phyloP scores from a whole-genome alignment of 768 basidiomycete species.

The Pleurotus eryngii region DNA sequence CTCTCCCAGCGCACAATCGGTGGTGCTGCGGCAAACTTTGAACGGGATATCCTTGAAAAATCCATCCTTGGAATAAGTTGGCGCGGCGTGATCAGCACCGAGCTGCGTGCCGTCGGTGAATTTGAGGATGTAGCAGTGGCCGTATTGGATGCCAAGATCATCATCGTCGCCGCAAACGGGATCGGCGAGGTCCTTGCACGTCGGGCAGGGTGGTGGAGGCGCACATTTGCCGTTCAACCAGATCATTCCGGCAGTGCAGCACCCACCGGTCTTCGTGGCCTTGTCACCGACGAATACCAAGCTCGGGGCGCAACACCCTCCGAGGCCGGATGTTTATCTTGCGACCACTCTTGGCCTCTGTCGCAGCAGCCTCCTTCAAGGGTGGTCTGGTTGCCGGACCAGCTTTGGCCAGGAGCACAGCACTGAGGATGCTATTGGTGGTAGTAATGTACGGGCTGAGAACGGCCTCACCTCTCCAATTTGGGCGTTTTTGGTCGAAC shows the following conservation, averaged over 20 bases:
- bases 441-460: too few species aligned
- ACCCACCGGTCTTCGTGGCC: constrained; percentile 4
- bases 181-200: constrained; percentile 5
- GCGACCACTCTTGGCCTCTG: background rate
- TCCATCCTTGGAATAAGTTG: constrained; percentile 1
- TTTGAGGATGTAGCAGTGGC: constrained; percentile 3
- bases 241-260: constrained; percentile 1
- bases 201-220: background rate
- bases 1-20: background rate
- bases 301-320: constrained; percentile 1
- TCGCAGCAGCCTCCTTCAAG: constrained; percentile 1
- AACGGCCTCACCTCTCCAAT: background rate
- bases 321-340: constrained; percentile 3
- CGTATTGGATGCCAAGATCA: constrained; percentile 3
- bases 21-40: background rate
- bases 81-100: background rate
- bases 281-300: background rate
- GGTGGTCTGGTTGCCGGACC: constrained; percentile 4
- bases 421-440: background rate
- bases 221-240: constrained; percentile 7
- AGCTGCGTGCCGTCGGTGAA: constrained; percentile 6
- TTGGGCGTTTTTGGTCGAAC: background rate
- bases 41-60: constrained; percentile 4
- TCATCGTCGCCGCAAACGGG: background rate
- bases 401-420: background rate